Conservation (phyloP, 495 filamentous ascomycete genomes). For the Bathelium albidoporum region DNA sequence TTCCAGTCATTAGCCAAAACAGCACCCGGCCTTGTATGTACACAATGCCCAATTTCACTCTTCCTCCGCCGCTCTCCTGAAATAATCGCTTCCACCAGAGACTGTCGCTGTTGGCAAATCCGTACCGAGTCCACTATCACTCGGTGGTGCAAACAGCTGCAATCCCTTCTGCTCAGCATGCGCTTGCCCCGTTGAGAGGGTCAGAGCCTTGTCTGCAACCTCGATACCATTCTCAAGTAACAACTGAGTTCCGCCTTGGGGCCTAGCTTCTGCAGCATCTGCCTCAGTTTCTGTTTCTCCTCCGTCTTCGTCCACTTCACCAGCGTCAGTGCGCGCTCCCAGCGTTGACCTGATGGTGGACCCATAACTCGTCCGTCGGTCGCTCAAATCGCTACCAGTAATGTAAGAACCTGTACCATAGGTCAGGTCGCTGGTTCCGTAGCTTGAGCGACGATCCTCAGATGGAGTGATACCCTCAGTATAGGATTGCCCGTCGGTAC, state of each 20-base stretch:
- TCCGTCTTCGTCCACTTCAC: conserved; percentile 19
- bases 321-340: conserved; percentile 12
- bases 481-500: conserved; percentile 18
- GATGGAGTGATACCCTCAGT: conserved; percentile 29
- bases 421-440: conserved; percentile 39
- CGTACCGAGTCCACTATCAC: conserved; percentile 31
- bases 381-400: conserved; percentile 35
- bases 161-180: conserved; percentile 7
- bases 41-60: neutral
- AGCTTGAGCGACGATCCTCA: conserved; percentile 45
- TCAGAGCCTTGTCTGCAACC: conserved; percentile 1
- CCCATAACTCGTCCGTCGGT: conserved; percentile 42
- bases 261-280: conserved; percentile 17
- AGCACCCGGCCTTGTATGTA: neutral
- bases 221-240: conserved; percentile 4
- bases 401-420: conserved; percentile 41
- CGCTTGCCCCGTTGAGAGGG: conserved; percentile 10
- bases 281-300: conserved; percentile 25
- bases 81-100: neutral
- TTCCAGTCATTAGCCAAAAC: neutral
- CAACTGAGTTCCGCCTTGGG: conserved; percentile 7
- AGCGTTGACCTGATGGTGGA: conserved; percentile 33
- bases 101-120: conserved; percentile 27
- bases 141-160: conserved; percentile 22
- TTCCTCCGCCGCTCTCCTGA: conserved; percentile 2